phyloP scores from a whole-genome alignment of 2,329 filamentous ascomycete genomes.

The Fusarium tupiense region DNA sequence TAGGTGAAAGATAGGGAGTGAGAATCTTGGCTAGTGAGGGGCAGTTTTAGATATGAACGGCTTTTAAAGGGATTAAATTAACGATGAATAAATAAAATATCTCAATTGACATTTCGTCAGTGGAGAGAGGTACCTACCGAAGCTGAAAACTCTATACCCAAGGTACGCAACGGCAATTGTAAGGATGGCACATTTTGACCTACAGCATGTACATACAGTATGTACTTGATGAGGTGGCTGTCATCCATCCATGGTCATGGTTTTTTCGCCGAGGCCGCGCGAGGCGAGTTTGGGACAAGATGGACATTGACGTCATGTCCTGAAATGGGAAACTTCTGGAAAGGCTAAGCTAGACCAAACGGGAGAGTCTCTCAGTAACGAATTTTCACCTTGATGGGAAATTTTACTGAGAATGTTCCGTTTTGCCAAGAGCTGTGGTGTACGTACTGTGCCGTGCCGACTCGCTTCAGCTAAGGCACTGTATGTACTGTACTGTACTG shows the following conservation, averaged over 20 bases:
- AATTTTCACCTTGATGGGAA: conserved; percentile 22
- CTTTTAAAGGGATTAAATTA: conserved; percentile 18
- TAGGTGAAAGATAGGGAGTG: neutral
- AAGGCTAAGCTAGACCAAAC: neutral
- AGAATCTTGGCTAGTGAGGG: neutral
- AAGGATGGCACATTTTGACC: conserved; percentile 3
- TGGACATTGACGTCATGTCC: conserved; percentile 22
- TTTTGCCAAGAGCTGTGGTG: neutral
- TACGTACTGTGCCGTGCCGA: too few species aligned
- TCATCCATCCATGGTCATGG: neutral
- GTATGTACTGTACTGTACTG: neutral
- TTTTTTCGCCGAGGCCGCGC: conserved; percentile 19
- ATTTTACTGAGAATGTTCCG: neutral
- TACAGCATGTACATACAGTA: neutral
- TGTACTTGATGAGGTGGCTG: conserved; percentile 24
- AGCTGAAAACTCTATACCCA: neutral
- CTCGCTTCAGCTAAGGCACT: neutral
- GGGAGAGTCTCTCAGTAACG: neutral
- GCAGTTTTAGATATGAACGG: neutral
- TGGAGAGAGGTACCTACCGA: conserved; percentile 8
- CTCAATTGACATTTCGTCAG: conserved; percentile 11
- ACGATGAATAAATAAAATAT: neutral
- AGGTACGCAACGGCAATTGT: neutral
- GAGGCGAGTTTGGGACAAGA: conserved; percentile 8
- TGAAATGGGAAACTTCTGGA: conserved; percentile 23